Conservation (phyloP, 129 eudicot species). For the Pittosporum tobira region DNA sequence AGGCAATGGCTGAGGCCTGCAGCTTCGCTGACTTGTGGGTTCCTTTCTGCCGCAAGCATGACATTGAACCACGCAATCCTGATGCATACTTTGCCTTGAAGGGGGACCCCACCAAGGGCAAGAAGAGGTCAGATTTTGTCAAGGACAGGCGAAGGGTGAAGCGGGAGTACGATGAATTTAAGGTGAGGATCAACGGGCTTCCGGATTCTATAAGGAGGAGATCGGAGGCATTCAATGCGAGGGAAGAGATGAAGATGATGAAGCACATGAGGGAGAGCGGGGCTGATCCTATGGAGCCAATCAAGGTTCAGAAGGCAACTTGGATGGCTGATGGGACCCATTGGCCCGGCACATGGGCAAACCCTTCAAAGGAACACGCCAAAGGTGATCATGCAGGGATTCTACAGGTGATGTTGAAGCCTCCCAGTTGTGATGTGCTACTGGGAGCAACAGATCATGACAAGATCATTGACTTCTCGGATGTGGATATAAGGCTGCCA, state of each 20-base stretch:
- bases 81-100: conserved; percentile 58
- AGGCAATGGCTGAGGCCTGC: conserved; percentile 93
- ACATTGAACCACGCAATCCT: conserved; percentile 73
- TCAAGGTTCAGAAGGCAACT: conserved; percentile 62
- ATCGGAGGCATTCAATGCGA: conserved; percentile 76
- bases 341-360: conserved; percentile 91
- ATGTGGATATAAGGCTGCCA: conserved; percentile 70
- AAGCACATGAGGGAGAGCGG: conserved; percentile 63
- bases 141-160: conserved; percentile 65
- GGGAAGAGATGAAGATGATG: conserved; percentile 79
- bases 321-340: conserved; percentile 99
- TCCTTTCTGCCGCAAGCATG: conserved; percentile 59
- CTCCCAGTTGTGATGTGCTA: conserved; percentile 54
- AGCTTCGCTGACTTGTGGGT: conserved; percentile 91
- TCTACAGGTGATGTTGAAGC: conserved; percentile 87
- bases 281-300: conserved; percentile 45
- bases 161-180: conserved; percentile 84
- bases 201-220: conserved; percentile 75
- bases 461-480: conserved; percentile 53
- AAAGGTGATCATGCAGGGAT: conserved; percentile 95
- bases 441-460: conserved; percentile 44
- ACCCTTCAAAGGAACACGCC: conserved; percentile 46
- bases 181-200: conserved; percentile 73
- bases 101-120: conserved; percentile 77
- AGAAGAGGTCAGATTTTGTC: conserved; percentile 57